Evolutionary conservation across 257 asterid species (phyloP), one percentile per base, ranked within the genome.

Genomic region (Forsythia suspensa): DNA sequence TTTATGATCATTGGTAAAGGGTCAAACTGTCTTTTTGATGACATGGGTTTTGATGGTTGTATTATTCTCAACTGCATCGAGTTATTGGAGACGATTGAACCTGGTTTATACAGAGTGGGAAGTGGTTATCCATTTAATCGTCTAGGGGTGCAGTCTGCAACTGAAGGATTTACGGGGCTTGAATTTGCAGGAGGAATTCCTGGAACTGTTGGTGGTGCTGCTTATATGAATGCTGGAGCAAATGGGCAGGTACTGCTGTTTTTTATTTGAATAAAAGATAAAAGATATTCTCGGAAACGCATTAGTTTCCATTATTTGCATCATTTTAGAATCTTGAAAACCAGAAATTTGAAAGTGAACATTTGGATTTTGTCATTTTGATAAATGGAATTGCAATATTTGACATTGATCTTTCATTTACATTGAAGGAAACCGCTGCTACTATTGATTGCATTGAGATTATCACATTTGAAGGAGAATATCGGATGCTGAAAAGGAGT

Each of bases 141-240:
- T 3, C 74, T 88, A 8, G 89, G 88, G 59, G 11, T 83, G 52
- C 70, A 74, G 71, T 78, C 66, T 55, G 86, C 80, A 41, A 83
- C 42, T 70, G 89, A 86, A 43, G 87, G 84, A 10, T 81, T 84
- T 46, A 61, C 86, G 0, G 90, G 92, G 70, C 88, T 88, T 7
- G 90, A 86, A 86, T 88, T 88, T 71, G 87, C 90, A 13, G 89
- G 77, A 12, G 90, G 89, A 15, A 76, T 86, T 72, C 90, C 88
- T 2, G 89, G 89, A 0, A 86, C 87, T 43, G 85, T 84, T 24
- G 87, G 90, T 66, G 89, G 90, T 41, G 90, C 88, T 81, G 77
- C 77, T 76, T 84, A 82, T 80, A 88, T 86, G 88, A 88, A 84
- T 77, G 88, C 87, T 29, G 92, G 90, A 34, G 87, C 92, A 21